Percentiles rank a stretch among this genome's conserved stretches.
These are phyloP conservation scores for Tuber umbilicatum DNA, from an alignment of 495 filamentous ascomycete genomes.

Conservation along the genomic window DNA sequence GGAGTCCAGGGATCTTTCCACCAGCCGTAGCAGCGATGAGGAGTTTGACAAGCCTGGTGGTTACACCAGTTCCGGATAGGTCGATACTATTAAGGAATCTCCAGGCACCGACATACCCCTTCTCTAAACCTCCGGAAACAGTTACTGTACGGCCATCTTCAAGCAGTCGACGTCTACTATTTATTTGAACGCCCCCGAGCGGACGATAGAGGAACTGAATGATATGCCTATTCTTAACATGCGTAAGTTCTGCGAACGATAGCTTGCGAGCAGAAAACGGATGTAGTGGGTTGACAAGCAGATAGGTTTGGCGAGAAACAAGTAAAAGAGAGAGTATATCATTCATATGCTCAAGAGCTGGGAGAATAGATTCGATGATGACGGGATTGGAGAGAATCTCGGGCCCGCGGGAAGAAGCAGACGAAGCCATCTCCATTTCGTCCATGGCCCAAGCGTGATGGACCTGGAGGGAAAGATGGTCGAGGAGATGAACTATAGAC, in stretches of 20 bases:
- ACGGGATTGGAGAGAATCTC: conserved; percentile 39
- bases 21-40: conserved; percentile 37
- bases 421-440: conserved; percentile 12
- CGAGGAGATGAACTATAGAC: conserved; percentile 10
- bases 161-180: conserved; percentile 25
- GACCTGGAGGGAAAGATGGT: conserved; percentile 32
- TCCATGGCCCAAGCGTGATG: not conserved
- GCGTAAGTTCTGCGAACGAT: conserved; percentile 25
- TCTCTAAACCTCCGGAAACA: conserved; percentile 34
- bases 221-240: conserved; percentile 29
- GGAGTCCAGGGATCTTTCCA: conserved; percentile 29
- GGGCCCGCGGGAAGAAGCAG: conserved; percentile 28
- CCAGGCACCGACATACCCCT: conserved; percentile 37
- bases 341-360: conserved; percentile 31
- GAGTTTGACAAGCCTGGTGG: conserved; percentile 34
- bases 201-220: conserved; percentile 33
- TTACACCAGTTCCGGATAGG: conserved; percentile 34
- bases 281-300: conserved; percentile 32
- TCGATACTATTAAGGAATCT: conserved; percentile 32
- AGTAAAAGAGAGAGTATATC: conserved; percentile 37
- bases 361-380: conserved; percentile 37
- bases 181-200: conserved; percentile 18
- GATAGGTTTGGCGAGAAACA: conserved; percentile 34
- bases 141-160: conserved; percentile 35
- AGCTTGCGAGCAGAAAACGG: conserved; percentile 36